Evolutionary conservation across 768 basidiomycete species (phyloP).

Genomic region (Kwoniella heveanensis): DNA sequence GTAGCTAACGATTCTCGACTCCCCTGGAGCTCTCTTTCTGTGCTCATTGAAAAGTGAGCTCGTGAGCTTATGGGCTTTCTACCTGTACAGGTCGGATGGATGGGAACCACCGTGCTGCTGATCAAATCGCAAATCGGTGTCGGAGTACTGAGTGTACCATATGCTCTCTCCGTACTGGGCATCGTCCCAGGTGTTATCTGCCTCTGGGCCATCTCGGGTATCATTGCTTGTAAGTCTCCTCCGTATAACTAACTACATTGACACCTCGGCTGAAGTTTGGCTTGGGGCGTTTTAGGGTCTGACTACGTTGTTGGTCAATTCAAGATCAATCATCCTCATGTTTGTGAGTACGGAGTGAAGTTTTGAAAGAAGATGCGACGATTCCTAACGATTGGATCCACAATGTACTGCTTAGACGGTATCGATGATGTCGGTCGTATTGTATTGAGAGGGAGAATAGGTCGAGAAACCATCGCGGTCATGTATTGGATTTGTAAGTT

Average conservation of each 20-base stretch:
- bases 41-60: too few relatives aligned
- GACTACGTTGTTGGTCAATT: conserved; percentile 44
- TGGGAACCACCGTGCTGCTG: conserved; percentile 34
- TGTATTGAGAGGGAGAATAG: conserved; percentile 10
- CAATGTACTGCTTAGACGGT: not conserved
- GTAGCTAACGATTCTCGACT: conserved; percentile 4
- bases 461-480: conserved; percentile 26
- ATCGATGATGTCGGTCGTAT: conserved; percentile 19
- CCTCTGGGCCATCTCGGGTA: conserved; percentile 31
- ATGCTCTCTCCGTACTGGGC: conserved; percentile 17
- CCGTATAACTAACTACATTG: not conserved
- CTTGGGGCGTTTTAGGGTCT: conserved; percentile 20
- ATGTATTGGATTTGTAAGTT: conserved; percentile 33
- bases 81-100: conserved; percentile 19
- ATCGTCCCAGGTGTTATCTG: conserved; percentile 24
- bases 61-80: too few relatives aligned
- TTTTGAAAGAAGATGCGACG: too few relatives aligned
- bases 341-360: conserved; percentile 16
- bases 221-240: conserved; percentile 17
- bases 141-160: conserved; percentile 34
- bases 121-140: conserved; percentile 43
- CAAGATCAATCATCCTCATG: conserved; percentile 46
- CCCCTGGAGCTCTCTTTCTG: not conserved
- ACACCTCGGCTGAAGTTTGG: not conserved
- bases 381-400: not conserved